Evolutionary conservation across 257 asterid genomes (phyloP).

Genomic region (Nicotiana paniculata): DNA sequence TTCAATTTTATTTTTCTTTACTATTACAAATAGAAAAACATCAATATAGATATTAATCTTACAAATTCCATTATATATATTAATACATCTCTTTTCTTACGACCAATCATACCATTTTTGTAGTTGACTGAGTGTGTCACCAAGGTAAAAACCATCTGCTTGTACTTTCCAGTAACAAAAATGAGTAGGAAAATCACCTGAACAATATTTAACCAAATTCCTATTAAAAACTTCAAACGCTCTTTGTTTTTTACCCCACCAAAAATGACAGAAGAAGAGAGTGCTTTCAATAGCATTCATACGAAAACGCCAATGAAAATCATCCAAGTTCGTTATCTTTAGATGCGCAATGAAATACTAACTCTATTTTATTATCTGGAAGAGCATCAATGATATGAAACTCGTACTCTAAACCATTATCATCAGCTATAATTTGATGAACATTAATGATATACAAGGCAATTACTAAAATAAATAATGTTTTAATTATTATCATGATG

Average conservation of each 20-base stretch:
- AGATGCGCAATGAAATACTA: not conserved
- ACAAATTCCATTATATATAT: not conserved
- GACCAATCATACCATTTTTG: not conserved
- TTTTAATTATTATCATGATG: too few relatives aligned
- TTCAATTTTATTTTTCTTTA: too few relatives aligned
- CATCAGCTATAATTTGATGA: fast-evolving
- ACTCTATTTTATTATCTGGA: not conserved
- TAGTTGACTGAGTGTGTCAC: not conserved
- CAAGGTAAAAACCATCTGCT: not conserved
- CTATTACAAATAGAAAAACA: too few relatives aligned
- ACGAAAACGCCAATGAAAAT: not conserved
- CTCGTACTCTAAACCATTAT: not conserved
- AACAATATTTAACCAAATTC: not conserved
- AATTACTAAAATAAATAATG: not conserved
- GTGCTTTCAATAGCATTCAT: not conserved
- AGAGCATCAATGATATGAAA: not conserved
- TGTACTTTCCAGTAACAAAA: constrained; percentile 3
- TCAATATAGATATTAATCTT: not conserved
- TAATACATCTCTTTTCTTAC: not conserved
- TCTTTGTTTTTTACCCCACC: not conserved
- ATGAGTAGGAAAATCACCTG: not conserved
- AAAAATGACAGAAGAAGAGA: not conserved
- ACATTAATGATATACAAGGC: not conserved
- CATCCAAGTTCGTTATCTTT: not conserved
- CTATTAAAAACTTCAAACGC: not conserved